Base-by-base conservation (phyloP, 2,329 filamentous ascomycete genomes). In the Achaetomium macrosporum region DNA sequence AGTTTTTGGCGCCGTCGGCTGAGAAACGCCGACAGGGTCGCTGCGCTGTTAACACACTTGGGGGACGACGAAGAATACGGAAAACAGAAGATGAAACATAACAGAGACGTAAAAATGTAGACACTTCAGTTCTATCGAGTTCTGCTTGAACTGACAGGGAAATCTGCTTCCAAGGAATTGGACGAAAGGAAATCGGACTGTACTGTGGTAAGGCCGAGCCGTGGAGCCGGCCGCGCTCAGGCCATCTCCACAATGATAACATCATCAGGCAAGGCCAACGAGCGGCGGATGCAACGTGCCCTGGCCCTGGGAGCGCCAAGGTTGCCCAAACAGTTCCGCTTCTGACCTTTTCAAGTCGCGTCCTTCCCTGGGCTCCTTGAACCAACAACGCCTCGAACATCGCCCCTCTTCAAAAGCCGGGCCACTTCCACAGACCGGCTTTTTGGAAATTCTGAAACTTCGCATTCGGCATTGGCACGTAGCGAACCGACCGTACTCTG, bases 201-300 rank as follows among this genome's bases (percentile, higher is more conserved):
- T 15, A n/a, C n/a, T n/a, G n/a, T n/a, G n/a, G n/a, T n/a, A 35
- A 46, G 36, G 49, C 37, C 16, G 30, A 33, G 25, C 42, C 42
- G 11, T 46, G 36, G 35, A 12, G 16, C 25, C 10, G 25, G 19
- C 42, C 15, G 33, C 36, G 47, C 58, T 55, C 49, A 48, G 57
- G 56, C 55, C 53, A 57, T 55, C 53, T 53, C 55, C 57, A 58
- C 54, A 57, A 25, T n/a, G 54, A 65, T 64, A 63, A 54, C 63
- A 64, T 63, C 63, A 64, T 64, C 61, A 57, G 41, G 55, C 61
- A 45, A 59, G 59, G 53, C 44, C 42, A 39, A 29, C n/a, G 11
- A 54, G 41, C 54, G 56, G 53, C 44, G 47, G 46, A 61, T 61
- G 60, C 62, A 65, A 63, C 61, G 57, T 63, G 25, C 25, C 25